Base-by-base conservation (phyloP, 116 monocot genomes). In the Iris pallida region DNA sequence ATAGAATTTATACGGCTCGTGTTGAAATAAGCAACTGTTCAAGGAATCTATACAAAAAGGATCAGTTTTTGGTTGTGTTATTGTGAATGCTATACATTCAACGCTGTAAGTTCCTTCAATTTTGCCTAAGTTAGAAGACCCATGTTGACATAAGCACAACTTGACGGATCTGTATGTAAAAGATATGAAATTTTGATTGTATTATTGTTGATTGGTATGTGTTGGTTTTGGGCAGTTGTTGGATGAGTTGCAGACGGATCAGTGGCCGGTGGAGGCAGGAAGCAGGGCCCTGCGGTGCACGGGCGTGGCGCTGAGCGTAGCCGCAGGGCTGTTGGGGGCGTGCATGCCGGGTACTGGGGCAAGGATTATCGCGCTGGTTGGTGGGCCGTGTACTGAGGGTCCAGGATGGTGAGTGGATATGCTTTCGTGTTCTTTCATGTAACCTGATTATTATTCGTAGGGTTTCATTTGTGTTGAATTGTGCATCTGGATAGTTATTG, bases 341-440 rank as follows among this genome's bases (percentile, higher is more conserved):
- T 98, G 97, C 59, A 60, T 81, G 73, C 87, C 97, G 54, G 93
- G 97, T 12, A 92, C 97, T 42, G 97, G 97, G 2, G 97, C 97
- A 12, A 78, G 90, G 17, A 98, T 98, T 60, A 80, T 98, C 59
- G 90, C 97, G 63, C 78, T 98, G 72, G 78, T 98, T 13, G 93
- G 97, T 16, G 97, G 97, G 11, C 97, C 97, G 16, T 98, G 97
- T 68, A 98, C 97, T 0, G 85, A 80, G 53, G 97, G 97, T 11
- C 97, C 93, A 56, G 97, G 97, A 83, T 88, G 93, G 97, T 98
- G 78, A 75, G 74, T 11, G 13, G 20, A 19, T 20, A 16, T 47
- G 10, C 19, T 55, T 64, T 30, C 3, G 30, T 30, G 30, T 30
- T 30, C 30, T 30, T 30, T 3, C 2, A 30, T 30, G 2, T 30